Evolutionary conservation across 2,329 filamentous ascomycete genomes (phyloP), one percentile per base, ranked within the genome.

Genomic region (Emmonsiellopsis sp.): DNA sequence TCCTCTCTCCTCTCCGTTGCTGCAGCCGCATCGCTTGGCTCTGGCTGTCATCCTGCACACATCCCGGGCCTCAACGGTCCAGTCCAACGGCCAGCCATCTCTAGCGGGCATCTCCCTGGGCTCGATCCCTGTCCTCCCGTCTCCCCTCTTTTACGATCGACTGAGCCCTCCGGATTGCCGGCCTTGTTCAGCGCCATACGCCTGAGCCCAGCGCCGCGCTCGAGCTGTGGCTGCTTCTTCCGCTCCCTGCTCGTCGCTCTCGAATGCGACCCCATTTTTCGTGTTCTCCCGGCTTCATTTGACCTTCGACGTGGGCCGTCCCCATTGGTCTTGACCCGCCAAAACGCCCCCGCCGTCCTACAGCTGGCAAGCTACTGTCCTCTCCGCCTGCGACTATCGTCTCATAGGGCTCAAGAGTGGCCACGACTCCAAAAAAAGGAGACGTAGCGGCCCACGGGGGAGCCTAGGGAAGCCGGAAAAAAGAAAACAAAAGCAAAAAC

Each of bases 291-390:
- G 30, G 40, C 42, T 15, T 41, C 51, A 37, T 42, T 15, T 45
- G 46, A n/a, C 50, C 34, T 50, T 55, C 53, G 50, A 58, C 55
- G 57, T 58, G 57, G 52, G 55, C 53, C 44, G 30, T 40, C 52
- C 55, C 56, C 42, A 58, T 58, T 58, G 57, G 57, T 54, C 56
- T 53, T 40, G 35, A 40, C 46, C 46, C 35, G 10, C 46, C 16
- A 40, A 31, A 30, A 26, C 34, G 34, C n/a, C 31, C 38, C 34
- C 13, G 5, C 46, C 13, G 34, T 49, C 16, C 46, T 3, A 40
- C 35, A 40, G 20, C 30, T 38, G 46, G 11, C 46, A 49, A 40
- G 20, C 35, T 40, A 30, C 32, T 7, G 7, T 9, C 10, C 11
- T 52, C 49, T 51, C 34, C 5, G 37, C 45, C 34, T 15, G 26